Percentiles rank a stretch among this genome's conserved stretches.
phyloP scores from a whole-genome alignment of 1,284 basidiomycete species.

The Cryptococcus sp. region DNA sequence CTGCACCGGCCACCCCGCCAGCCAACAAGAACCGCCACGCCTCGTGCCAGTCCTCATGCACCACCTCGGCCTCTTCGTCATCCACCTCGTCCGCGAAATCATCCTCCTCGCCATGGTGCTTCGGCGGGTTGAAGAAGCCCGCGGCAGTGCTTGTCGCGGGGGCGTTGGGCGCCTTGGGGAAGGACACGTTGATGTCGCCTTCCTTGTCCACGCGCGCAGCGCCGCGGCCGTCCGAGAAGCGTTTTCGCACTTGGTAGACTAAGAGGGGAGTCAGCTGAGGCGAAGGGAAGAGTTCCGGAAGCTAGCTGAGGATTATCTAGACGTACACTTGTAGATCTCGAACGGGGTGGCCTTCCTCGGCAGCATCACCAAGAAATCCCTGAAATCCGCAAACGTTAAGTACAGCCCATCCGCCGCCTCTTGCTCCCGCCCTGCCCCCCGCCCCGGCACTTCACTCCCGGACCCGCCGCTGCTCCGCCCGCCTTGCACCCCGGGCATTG shows the following conservation, averaged over 20 bases:
- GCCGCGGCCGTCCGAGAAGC: slow-evolving; percentile 69
- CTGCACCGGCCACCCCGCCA: slow-evolving; percentile 89
- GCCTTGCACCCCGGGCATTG: slow-evolving; percentile 22
- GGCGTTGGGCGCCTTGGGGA: slow-evolving; percentile 38
- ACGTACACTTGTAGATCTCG: slow-evolving; percentile 71
- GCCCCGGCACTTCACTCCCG: too few relatives aligned
- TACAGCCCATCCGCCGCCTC: slow-evolving; percentile 28
- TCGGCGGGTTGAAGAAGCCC: slow-evolving; percentile 24
- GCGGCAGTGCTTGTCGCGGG: slow-evolving; percentile 21
- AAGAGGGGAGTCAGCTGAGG: slow-evolving; percentile 6
- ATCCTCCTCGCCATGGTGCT: slow-evolving; percentile 33
- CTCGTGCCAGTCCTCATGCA: slow-evolving; percentile 64
- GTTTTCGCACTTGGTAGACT: slow-evolving; percentile 68
- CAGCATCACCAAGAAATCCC: slow-evolving; percentile 82
- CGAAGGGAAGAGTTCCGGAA: not conserved
- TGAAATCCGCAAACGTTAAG: slow-evolving; percentile 79
- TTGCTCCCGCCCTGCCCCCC: not conserved
- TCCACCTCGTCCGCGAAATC: slow-evolving; percentile 54
- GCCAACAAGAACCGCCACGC: slow-evolving; percentile 87
- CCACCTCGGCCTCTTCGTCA: slow-evolving; percentile 63
- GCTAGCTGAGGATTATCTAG: too few relatives aligned
- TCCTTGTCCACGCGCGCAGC: slow-evolving; percentile 79
- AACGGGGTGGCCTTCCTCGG: slow-evolving; percentile 73
- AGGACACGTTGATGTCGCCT: slow-evolving; percentile 57
- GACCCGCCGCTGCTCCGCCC: too few relatives aligned